Evolutionary conservation across 352 stramenopile genomes (phyloP), one percentile per base, ranked within the genome.

Genomic region (Globisporangium radiosum): DNA sequence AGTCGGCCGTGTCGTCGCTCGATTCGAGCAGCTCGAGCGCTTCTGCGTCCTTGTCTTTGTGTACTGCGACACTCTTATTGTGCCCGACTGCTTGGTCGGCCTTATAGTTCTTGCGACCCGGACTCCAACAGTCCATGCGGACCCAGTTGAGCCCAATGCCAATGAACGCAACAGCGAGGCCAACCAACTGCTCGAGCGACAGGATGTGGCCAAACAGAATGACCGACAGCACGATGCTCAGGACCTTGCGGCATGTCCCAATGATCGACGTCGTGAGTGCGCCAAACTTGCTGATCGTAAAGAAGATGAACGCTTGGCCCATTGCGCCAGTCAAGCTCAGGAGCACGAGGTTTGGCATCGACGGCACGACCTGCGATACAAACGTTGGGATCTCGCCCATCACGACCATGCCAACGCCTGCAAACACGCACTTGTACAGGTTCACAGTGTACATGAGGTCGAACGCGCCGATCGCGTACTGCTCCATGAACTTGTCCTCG

Each of bases 391-490:
- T 66, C 58, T 92, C 82, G 13, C 78, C 76, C 58, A 86, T 88
- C 47, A 84, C 66, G 37, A 90, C 76, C 79, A 90, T 87, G 1
- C 83, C 83, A 6, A 75, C 62, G 7, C 62, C 75, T 5, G 81
- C 72, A 56, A 93, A 94, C 17, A 85, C 40, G 9, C 74, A 75
- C 72, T 93, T 94, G 74, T 86, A 94, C 54, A 89, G 76, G 72
- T 89, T 92, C 57, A 94, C 79, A n/a, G 81, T 70, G 70, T 89
- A 93, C 85, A 94, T 94, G 45, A 94, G 70, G 57, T 92, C 83
- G 60, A 94, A 94, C 4, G 85, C 75, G 25, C 83, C 82, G 40
- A 94, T 78, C 62, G 91, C 74, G 66, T 91, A 92, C 52, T 83
- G 66, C 56, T 86, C 79, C 60, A 94, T 81, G 62, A 86, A 90